A percentile compares a stretch with the other conserved stretches of the same genome.
These are phyloP conservation scores for Angomonas deanei DNA, from an alignment of 208 protist species.

Conservation along the genomic window DNA sequence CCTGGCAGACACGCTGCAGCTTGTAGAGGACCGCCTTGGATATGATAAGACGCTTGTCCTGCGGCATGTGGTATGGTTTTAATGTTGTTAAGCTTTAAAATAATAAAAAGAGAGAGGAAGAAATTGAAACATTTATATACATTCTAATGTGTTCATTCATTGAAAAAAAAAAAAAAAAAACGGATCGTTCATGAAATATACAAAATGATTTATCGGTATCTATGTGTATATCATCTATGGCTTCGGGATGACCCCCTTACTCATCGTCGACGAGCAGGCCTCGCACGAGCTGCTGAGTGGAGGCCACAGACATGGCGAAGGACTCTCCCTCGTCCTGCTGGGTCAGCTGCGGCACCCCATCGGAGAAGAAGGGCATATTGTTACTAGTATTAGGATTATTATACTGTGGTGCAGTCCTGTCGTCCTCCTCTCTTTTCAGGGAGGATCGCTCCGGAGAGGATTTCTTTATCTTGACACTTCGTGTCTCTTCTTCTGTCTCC, in stretches of 20 bases:
- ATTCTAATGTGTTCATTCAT: neutral
- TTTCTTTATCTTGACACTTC: neutral
- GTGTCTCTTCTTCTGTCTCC: neutral
- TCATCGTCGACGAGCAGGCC: neutral
- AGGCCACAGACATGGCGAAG: neutral
- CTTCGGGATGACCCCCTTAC: too few species aligned
- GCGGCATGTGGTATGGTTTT: conserved; percentile 47
- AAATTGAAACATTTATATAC: too few species aligned
- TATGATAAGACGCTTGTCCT: conserved; percentile 85
- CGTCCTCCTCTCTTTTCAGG: neutral
- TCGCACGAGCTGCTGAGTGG: neutral
- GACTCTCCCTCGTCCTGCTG: neutral
- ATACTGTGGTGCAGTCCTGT: neutral
- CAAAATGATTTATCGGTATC: conserved; percentile 11
- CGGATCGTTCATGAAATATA: neutral
- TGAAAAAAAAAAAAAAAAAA: conserved; percentile 4
- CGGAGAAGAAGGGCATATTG: neutral
- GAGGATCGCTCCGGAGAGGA: neutral
- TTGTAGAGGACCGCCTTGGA: conserved; percentile 83
- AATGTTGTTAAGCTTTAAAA: neutral
- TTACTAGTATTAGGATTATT: too few species aligned
- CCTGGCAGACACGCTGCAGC: conserved; percentile 51
- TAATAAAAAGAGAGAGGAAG: conserved; percentile 9
- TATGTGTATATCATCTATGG: conserved; percentile 8
- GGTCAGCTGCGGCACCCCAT: neutral